Evolutionary conservation across 2,329 filamentous ascomycete species (phyloP).

Genomic region (Colletotrichum shisoi): DNA sequence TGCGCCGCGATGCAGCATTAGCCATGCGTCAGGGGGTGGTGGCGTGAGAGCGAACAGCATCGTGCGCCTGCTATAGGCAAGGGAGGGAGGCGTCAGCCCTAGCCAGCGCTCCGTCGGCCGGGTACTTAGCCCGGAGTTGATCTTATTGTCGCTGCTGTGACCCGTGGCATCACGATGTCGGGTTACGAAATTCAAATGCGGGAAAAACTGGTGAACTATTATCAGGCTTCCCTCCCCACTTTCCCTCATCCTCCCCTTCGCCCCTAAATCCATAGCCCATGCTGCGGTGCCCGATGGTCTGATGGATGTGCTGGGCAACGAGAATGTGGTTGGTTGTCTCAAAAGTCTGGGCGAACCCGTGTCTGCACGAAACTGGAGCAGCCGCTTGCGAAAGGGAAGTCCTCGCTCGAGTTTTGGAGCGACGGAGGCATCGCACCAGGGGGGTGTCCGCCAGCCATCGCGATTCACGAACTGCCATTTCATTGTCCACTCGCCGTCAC

Average conservation of each 20-base stretch:
- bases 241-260: neutral
- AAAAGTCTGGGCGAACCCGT: constrained; percentile 35
- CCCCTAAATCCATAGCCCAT: neutral
- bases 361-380: constrained; percentile 37
- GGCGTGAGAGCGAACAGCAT: neutral
- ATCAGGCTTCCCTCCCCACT: neutral
- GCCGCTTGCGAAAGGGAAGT: neutral
- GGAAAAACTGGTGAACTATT: neutral
- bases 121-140: constrained; percentile 16
- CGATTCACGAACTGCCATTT: neutral
- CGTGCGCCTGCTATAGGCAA: too few relatives aligned
- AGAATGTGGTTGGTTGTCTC: constrained; percentile 21
- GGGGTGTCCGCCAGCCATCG: neutral
- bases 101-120: neutral
- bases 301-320: neutral
- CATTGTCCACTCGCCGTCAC: neutral
- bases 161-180: neutral
- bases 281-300: neutral
- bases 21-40: constrained; percentile 1
- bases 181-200: neutral
- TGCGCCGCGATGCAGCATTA: constrained; percentile 22
- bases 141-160: constrained; percentile 3
- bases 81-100: neutral
- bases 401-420: too few relatives aligned
- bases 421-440: neutral